Percentiles rank a stretch among this genome's conserved stretches.
phyloP scores from a whole-genome alignment of 768 basidiomycete genomes.

The Trichaptum fuscoviolaceum region DNA sequence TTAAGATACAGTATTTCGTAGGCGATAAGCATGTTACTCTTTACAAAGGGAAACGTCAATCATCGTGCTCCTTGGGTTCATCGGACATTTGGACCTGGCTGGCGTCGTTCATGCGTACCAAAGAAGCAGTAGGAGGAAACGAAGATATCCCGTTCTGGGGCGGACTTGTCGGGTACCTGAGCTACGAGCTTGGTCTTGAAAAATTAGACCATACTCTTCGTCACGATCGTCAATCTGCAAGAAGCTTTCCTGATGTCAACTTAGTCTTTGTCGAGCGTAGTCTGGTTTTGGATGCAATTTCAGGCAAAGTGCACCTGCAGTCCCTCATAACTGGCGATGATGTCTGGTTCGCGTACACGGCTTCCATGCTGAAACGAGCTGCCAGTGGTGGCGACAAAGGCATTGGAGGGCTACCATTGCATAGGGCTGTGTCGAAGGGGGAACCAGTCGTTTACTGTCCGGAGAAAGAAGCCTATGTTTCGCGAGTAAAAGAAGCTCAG shows the following conservation, averaged over 20 bases:
- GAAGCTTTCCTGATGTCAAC: constrained; percentile 56
- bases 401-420: background rate
- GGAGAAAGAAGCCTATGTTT: constrained; percentile 54
- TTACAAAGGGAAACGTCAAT: constrained; percentile 28
- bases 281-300: constrained; percentile 56
- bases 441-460: constrained; percentile 26
- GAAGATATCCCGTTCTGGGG: constrained; percentile 75
- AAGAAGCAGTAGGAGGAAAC: constrained; percentile 41
- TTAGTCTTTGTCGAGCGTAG: constrained; percentile 76
- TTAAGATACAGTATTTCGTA: constrained; percentile 53
- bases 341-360: constrained; percentile 52
- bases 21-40: constrained; percentile 46
- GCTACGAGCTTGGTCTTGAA: constrained; percentile 72
- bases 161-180: constrained; percentile 70
- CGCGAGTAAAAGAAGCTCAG: constrained; percentile 64
- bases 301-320: constrained; percentile 53
- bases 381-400: background rate
- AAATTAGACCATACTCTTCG: constrained; percentile 43
- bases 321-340: constrained; percentile 55
- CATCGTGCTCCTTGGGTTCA: constrained; percentile 39
- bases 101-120: constrained; percentile 56
- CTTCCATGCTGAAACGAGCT: constrained; percentile 21
- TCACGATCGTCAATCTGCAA: constrained; percentile 26
- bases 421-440: background rate
- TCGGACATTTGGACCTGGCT: constrained; percentile 73